A percentile compares a stretch with the other conserved stretches of the same genome.
Conservation (phyloP, 2,329 filamentous ascomycete species). For the Xylariales sp. region DNA sequence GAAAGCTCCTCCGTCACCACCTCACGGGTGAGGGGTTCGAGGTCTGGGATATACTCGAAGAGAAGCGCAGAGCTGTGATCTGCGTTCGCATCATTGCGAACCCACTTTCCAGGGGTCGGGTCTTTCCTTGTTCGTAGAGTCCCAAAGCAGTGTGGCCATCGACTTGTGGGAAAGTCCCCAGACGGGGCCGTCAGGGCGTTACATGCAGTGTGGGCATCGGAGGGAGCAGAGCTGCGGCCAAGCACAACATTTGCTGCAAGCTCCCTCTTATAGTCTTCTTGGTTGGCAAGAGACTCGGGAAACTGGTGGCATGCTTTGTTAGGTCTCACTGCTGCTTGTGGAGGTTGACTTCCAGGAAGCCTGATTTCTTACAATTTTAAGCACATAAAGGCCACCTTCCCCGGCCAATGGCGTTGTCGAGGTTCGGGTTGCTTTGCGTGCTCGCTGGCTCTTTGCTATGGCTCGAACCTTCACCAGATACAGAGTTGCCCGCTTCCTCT, state of each 20-base stretch:
- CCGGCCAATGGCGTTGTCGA: neutral
- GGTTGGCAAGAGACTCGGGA: neutral
- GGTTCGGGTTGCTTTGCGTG: neutral
- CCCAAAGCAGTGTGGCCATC: neutral
- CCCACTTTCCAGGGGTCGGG: neutral
- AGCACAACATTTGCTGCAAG: neutral
- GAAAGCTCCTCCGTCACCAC: neutral
- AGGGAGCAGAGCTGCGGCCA: neutral
- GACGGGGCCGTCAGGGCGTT: neutral
- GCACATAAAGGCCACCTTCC: neutral
- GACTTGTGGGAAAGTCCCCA: neutral
- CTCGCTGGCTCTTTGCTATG: neutral
- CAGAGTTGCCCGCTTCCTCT: slow-evolving; percentile 1
- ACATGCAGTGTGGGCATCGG: neutral
- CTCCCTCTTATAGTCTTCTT: slow-evolving; percentile 2
- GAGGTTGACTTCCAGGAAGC: neutral
- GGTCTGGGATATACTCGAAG: neutral
- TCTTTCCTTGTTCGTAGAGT: neutral
- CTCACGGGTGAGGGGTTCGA: neutral
- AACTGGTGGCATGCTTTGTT: neutral
- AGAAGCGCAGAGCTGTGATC: neutral
- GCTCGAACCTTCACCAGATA: neutral
- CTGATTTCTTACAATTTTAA: neutral
- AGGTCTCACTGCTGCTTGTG: neutral
- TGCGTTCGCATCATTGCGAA: neutral